Base-by-base conservation (phyloP, 2,329 filamentous ascomycete species). In the Calonectria pseudoturangicola region DNA sequence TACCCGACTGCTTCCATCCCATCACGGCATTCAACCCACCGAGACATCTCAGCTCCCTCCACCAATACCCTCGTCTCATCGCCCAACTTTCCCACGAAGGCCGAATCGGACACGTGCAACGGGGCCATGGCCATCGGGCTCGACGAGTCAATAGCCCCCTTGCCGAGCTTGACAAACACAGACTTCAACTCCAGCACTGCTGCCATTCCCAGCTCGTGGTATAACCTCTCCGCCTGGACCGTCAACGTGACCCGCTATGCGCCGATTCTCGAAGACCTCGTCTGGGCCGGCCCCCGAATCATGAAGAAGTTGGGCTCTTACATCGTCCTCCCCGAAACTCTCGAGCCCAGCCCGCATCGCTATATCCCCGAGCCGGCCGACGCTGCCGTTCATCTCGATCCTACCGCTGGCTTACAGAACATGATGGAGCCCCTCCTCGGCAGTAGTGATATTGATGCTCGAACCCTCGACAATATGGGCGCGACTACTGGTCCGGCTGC, bases 241-340 rank as follows among this genome's bases (percentile, higher is more conserved):
- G 87, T 89, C 72, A 91, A 92, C 82, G 85, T 90, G 72, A 89
- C 90, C 51, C 88, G 88, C 76, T 89, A 90, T 82, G 87, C 90
- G 58, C 92, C 93, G 2, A 92, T 92, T 13, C 84, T 94, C 21
- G 91, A 91, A 81, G 93, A 95, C 79, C 85, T 96, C 60, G 88
- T 94, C 75, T 88, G 91, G 83, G 93, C 91, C 21, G 89, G 93
- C 4, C 93, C 93, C 63, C 89, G 93, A 71, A 91, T 95, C 80
- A 88, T 94, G 39, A 92, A 89, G 83, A 92, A 91, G 81, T 87
- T 93, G 45, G 91, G 92, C 64, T 91, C 89, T n/a, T 89, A 93
- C 77, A 88, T 92, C 70, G 85, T 89, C 43, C 83, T 90, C 41
- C 87, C 90, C 15, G 92, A 94, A 77, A 87, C 89, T 67, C 84